Evolutionary conservation across 1,139 yeast genomes (phyloP), one percentile per base, ranked within the genome.

Genomic region (Pichia sp.): DNA sequence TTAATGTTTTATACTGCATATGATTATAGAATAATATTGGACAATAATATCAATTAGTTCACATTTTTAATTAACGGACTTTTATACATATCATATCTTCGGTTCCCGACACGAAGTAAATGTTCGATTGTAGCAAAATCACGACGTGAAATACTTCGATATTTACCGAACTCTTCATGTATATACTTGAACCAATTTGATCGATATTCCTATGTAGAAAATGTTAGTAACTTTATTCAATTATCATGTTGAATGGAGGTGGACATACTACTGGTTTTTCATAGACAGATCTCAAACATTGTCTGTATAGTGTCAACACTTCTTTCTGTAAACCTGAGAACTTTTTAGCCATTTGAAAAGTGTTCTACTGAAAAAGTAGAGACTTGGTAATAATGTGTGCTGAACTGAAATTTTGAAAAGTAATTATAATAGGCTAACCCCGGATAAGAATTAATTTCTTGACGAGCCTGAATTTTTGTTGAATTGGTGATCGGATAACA

Each of bases 121-220:
- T 88, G 91, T 59, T 91, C 98, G 38, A 91, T 78, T 1, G 95
- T 84, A 28, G 81, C 71, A 58, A 89, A 89, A 55, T 85, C 95
- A 54, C 85, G 81, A 56, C 84, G 79, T 26, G 84, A 77, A 14
- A 89, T 61, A 25, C 61, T 53, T 36, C 67, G 64, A 58, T 79
- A 69, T 52, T 77, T 76, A n/a, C 59, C 65, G 58, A 91, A 91
- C 56, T 85, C 94, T 11, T 44, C 38, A 36, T 59, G 65, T 6
- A 60, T 49, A 34, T 52, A 61, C 7, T 36, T 40, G 18, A 65
- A 58, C 81, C 81, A 75, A 51, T 72, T 72, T n/a, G 25, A 14
- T 17, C 43, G 40, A 28, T 39, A 37, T 35, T 44, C 43, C 47
- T 44, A 24, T 25, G 26, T 12, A 9, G 14, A 7, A 12, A 26